phyloP scores from a whole-genome alignment of 148 eudicot species.

The Cornus florida region DNA sequence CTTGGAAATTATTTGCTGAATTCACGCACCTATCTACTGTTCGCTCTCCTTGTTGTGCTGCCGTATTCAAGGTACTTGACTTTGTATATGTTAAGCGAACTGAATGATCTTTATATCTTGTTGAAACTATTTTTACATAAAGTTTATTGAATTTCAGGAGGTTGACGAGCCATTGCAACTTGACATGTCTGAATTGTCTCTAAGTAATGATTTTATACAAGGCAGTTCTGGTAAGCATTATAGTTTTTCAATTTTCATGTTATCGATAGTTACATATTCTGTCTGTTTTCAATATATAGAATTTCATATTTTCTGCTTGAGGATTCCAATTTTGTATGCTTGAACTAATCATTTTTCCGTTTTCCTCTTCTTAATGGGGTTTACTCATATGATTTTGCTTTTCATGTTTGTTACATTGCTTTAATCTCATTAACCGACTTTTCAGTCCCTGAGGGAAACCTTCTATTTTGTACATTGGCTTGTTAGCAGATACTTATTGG shows the following conservation, averaged over 20 bases:
- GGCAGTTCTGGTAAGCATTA: slow-evolving; percentile 50
- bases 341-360: neutral
- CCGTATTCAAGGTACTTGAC: slow-evolving; percentile 74
- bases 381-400: neutral
- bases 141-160: slow-evolving; percentile 48
- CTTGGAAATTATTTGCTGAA: slow-evolving; percentile 97
- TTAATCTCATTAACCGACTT: neutral
- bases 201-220: slow-evolving; percentile 50
- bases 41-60: slow-evolving; percentile 88
- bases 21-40: slow-evolving; percentile 76
- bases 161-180: slow-evolving; percentile 87
- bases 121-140: neutral
- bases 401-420: neutral
- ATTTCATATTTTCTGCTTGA: neutral
- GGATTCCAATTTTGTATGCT: neutral
- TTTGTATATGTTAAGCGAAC: slow-evolving; percentile 10
- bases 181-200: slow-evolving; percentile 75
- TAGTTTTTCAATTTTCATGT: neutral
- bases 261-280: neutral
- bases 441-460: neutral
- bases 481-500: no score
- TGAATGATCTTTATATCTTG: neutral
- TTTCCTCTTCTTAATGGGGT: neutral
- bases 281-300: neutral
- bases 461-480: neutral